Percentiles rank a stretch among this genome's conserved stretches.
phyloP scores from a whole-genome alignment of 2,329 filamentous ascomycete genomes.

The Fusarium sp. region DNA sequence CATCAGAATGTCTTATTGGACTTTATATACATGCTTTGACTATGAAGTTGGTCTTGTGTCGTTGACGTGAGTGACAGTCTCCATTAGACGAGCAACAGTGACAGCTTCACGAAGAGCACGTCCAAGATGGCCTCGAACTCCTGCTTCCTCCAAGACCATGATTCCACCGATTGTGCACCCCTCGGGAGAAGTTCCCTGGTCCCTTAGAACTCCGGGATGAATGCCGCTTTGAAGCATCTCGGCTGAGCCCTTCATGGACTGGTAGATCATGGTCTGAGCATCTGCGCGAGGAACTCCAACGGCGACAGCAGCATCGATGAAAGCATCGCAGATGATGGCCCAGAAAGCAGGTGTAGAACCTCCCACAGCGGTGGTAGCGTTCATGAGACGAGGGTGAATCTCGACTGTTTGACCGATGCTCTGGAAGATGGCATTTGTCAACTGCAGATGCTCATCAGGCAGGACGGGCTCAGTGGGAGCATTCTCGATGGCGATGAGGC shows the following conservation, averaged over 20 bases:
- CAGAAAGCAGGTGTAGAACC: conserved; percentile 68
- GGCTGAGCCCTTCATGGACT: conserved; percentile 65
- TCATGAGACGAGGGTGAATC: conserved; percentile 60
- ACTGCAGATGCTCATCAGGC: conserved; percentile 33
- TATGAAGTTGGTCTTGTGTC: conserved; percentile 45
- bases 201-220: conserved; percentile 64
- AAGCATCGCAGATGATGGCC: conserved; percentile 63
- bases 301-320: conserved; percentile 66
- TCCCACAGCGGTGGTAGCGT: conserved; percentile 65
- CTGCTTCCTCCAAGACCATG: conserved; percentile 65
- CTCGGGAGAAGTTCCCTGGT: conserved; percentile 66
- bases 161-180: conserved; percentile 68
- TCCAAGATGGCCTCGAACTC: conserved; percentile 55
- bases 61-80: conserved; percentile 50
- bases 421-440: conserved; percentile 58
- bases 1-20: background rate
- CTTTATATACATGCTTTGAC: background rate
- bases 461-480: conserved; percentile 27
- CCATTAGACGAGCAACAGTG: conserved; percentile 55
- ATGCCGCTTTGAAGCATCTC: conserved; percentile 60
- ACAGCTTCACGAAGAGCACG: conserved; percentile 57
- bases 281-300: conserved; percentile 64
- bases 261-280: conserved; percentile 65
- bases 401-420: conserved; percentile 61
- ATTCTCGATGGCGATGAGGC: conserved; percentile 47